Conservation (phyloP, 73 alveolate species). For the Tetrahymena borealis region DNA sequence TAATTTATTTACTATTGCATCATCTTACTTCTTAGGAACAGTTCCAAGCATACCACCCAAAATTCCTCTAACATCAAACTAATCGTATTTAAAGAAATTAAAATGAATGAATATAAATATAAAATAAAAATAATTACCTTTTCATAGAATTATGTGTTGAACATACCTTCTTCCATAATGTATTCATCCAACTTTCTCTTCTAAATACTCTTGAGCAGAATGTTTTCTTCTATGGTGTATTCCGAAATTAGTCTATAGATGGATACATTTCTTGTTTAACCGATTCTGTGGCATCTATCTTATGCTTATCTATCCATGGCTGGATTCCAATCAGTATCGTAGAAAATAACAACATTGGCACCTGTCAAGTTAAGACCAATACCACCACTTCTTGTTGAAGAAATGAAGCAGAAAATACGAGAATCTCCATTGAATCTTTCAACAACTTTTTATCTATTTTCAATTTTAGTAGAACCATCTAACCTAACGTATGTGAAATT, state of each 20-base stretch:
- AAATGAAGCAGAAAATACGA: conserved; percentile 94
- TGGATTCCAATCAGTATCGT: conserved; percentile 99
- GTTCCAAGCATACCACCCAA: not conserved
- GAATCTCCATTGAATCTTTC: conserved; percentile 89
- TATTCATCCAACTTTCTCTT: conserved; percentile 43
- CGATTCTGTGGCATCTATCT: conserved; percentile 99
- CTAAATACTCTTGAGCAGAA: conserved; percentile 15
- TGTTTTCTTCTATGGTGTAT: conserved; percentile 37
- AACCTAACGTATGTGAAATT: conserved; percentile 96
- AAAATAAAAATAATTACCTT: not conserved
- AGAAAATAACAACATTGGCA: conserved; percentile 98
- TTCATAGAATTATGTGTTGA: conserved; percentile 12
- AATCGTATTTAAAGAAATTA: not conserved
- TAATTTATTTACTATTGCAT: not conserved
- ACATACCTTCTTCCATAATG: conserved; percentile 41
- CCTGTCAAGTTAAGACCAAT: conserved; percentile 98
- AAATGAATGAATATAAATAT: not conserved
- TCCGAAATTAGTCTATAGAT: conserved; percentile 88
- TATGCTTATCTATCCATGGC: conserved; percentile 99
- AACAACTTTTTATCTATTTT: conserved; percentile 88
- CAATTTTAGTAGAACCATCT: conserved; percentile 98
- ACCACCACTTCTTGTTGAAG: conserved; percentile 99
- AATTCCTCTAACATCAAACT: not conserved
- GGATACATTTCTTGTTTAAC: conserved; percentile 98
- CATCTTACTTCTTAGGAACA: not conserved